Conservation (phyloP, 495 filamentous ascomycete genomes). For the Emericellopsis terricola region DNA sequence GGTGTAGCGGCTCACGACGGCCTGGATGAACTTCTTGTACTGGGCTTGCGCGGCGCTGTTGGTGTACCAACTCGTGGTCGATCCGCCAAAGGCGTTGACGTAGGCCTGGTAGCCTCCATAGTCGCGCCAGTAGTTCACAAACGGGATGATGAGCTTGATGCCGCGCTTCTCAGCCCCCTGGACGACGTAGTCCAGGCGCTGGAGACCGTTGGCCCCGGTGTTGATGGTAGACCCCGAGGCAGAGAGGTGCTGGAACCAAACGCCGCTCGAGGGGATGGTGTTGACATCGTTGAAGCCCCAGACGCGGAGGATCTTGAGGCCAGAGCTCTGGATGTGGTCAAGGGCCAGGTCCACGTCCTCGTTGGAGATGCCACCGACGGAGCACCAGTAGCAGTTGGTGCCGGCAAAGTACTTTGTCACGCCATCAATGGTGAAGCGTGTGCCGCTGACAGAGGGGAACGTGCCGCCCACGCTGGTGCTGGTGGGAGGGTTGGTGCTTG, state of each 20-base stretch:
- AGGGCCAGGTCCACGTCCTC: slow-evolving; percentile 46
- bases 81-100: slow-evolving; percentile 41
- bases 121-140: slow-evolving; percentile 42
- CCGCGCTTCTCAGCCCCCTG: slow-evolving; percentile 32
- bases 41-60: slow-evolving; percentile 32
- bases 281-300: slow-evolving; percentile 55
- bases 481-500: too few relatives aligned
- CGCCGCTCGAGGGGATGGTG: slow-evolving; percentile 21
- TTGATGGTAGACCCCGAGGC: slow-evolving; percentile 41
- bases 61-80: slow-evolving; percentile 36
- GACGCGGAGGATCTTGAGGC: slow-evolving; percentile 48
- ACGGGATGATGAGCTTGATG: slow-evolving; percentile 34
- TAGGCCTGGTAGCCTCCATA: slow-evolving; percentile 53
- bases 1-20: slow-evolving; percentile 42
- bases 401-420: slow-evolving; percentile 45
- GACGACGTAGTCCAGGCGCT: slow-evolving; percentile 42
- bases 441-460: too few relatives aligned
- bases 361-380: slow-evolving; percentile 42
- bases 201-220: slow-evolving; percentile 44
- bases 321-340: slow-evolving; percentile 28
- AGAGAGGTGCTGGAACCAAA: slow-evolving; percentile 40
- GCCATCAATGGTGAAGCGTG: slow-evolving; percentile 40
- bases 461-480: too few relatives aligned
- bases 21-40: slow-evolving; percentile 44
- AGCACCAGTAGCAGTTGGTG: slow-evolving; percentile 60